A percentile compares a stretch with the other conserved stretches of the same genome.
phyloP scores from a whole-genome alignment of 2,329 filamentous ascomycete species.

The Nemania diffusa region DNA sequence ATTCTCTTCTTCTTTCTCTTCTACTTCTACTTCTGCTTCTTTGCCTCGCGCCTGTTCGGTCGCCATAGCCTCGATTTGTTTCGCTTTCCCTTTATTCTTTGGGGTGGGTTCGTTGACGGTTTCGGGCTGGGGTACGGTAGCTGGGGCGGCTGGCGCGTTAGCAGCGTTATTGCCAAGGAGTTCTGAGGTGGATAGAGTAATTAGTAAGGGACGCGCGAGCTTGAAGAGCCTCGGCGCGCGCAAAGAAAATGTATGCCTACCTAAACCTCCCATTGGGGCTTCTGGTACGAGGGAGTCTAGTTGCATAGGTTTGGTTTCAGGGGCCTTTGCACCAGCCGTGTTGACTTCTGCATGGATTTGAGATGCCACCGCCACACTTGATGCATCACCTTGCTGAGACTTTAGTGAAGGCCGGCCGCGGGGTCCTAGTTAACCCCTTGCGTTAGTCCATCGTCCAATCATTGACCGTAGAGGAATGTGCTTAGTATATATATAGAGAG shows the following conservation, averaged over 20 bases:
- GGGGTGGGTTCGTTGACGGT: constrained; percentile 12
- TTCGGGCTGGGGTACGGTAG: constrained; percentile 20
- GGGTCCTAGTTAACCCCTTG: constrained; percentile 38
- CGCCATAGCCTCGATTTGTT: constrained; percentile 13
- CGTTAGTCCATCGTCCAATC: constrained; percentile 12
- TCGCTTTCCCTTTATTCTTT: constrained; percentile 31
- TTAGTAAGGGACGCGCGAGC: constrained; percentile 4
- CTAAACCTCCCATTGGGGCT: constrained; percentile 45
- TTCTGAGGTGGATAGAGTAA: constrained; percentile 15
- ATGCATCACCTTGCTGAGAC: constrained; percentile 26
- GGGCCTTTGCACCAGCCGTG: constrained; percentile 35
- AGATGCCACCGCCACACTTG: constrained; percentile 18
- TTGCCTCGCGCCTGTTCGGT: constrained; percentile 9
- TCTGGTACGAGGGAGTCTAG: constrained; percentile 39
- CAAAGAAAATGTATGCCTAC: constrained; percentile 32
- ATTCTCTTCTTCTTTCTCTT: constrained; percentile 26
- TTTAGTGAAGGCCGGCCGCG: constrained; percentile 37
- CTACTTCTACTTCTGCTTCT: background rate
- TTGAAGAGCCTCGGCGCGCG: background rate
- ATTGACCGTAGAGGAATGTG: background rate
- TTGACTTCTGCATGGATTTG: constrained; percentile 36
- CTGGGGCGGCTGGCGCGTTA: constrained; percentile 7
- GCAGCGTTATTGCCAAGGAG: constrained; percentile 18
- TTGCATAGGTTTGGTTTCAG: constrained; percentile 34
- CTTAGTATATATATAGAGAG: background rate